Conservation (phyloP, 495 filamentous ascomycete species). For the Hypoxylon intermedium region DNA sequence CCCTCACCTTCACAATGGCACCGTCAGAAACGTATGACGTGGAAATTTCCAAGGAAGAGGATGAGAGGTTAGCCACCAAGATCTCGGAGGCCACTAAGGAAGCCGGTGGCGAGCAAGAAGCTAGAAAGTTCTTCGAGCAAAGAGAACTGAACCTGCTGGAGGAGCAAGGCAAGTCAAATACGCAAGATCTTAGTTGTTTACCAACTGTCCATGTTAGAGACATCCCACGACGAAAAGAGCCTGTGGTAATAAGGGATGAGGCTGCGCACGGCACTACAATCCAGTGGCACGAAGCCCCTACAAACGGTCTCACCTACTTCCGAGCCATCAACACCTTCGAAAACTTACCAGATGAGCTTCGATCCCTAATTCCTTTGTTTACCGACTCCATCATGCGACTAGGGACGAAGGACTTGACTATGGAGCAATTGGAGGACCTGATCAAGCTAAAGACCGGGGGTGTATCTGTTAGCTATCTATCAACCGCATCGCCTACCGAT, state of each 20-base stretch:
- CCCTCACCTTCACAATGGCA: slow-evolving; percentile 92
- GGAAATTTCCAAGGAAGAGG: slow-evolving; percentile 80
- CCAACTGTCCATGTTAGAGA: slow-evolving; percentile 87
- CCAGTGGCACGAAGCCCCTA: slow-evolving; percentile 90
- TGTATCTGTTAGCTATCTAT: slow-evolving; percentile 77
- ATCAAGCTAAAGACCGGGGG: slow-evolving; percentile 98
- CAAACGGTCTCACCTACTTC: slow-evolving; percentile 96
- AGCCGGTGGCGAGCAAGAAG: slow-evolving; percentile 74
- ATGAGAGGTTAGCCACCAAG: slow-evolving; percentile 69
- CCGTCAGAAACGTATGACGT: slow-evolving; percentile 76
- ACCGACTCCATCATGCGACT: slow-evolving; percentile 91
- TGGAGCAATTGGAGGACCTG: slow-evolving; percentile 93
- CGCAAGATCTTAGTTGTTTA: slow-evolving; percentile 83
- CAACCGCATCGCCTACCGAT: slow-evolving; percentile 75
- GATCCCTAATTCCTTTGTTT: slow-evolving; percentile 86
- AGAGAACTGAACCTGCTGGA: slow-evolving; percentile 81
- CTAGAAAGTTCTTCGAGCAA: slow-evolving; percentile 69
- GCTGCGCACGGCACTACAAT: slow-evolving; percentile 71
- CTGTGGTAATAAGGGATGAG: slow-evolving; percentile 70
- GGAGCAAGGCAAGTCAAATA: slow-evolving; percentile 81
- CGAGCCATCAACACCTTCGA: slow-evolving; percentile 81
- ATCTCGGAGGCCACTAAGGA: slow-evolving; percentile 70
- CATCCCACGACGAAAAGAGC: slow-evolving; percentile 80
- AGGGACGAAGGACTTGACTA: slow-evolving; percentile 82
- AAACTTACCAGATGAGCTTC: slow-evolving; percentile 82